phyloP scores from a whole-genome alignment of 2,329 filamentous ascomycete species.

The Penicillium olsonii region DNA sequence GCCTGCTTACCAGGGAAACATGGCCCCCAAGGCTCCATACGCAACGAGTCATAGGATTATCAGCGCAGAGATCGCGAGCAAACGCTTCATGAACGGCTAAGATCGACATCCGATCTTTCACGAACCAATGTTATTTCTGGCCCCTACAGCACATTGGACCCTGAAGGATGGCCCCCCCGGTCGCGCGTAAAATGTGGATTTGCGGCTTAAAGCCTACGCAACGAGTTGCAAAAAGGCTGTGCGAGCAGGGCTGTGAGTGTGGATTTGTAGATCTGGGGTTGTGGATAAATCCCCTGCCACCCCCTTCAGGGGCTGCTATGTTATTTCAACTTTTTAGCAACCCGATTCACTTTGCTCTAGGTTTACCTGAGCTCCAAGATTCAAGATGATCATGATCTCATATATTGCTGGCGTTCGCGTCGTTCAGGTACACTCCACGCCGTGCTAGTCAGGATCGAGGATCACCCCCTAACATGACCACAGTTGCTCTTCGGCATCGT shows the following conservation, averaged over 20 bases:
- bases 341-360: neutral
- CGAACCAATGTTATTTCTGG: neutral
- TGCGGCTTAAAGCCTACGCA: neutral
- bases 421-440: neutral
- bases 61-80: neutral
- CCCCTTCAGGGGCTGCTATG: neutral
- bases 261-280: neutral
- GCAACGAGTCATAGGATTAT: neutral
- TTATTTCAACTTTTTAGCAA: neutral
- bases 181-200: neutral
- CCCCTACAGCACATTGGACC: neutral
- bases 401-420: neutral
- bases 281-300: neutral
- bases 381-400: neutral
- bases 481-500: constrained; percentile 23
- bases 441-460: too few species aligned
- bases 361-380: neutral
- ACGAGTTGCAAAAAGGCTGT: neutral
- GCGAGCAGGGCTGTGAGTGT: neutral
- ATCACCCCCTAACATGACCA: neutral
- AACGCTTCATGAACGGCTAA: neutral
- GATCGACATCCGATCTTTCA: neutral
- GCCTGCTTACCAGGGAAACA: neutral
- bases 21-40: neutral
- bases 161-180: neutral